phyloP scores from a whole-genome alignment of 192 early-diverging fungal species.

The Podila verticillata region DNA sequence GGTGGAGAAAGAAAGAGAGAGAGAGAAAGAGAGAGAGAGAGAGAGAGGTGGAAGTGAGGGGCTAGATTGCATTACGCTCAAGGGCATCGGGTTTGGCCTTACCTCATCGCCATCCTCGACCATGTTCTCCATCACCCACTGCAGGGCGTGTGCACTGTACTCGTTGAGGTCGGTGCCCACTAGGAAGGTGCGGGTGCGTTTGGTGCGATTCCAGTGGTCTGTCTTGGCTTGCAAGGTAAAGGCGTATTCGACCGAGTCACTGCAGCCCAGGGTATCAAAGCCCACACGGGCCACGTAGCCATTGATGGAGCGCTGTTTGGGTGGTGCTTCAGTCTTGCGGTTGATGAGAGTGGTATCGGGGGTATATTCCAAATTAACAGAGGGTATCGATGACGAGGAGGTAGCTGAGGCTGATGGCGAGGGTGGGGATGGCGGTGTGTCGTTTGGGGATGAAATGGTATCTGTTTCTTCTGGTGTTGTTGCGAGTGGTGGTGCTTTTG shows the following conservation, averaged over 20 bases:
- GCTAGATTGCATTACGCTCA: too few species aligned
- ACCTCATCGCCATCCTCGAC: constrained; percentile 66
- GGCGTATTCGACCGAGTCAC: constrained; percentile 48
- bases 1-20: constrained; percentile 7
- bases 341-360: too few species aligned
- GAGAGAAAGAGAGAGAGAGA: constrained; percentile 35
- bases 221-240: constrained; percentile 61
- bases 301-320: constrained; percentile 33
- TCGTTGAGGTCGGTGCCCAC: constrained; percentile 63
- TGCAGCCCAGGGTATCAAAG: constrained; percentile 34
- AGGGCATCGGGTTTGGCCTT: too few species aligned
- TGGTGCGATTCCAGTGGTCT: constrained; percentile 51
- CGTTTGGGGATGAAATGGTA: too few species aligned
- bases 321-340: constrained; percentile 15
- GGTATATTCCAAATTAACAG: neutral
- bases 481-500: neutral
- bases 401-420: neutral
- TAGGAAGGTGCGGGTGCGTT: constrained; percentile 55
- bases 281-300: constrained; percentile 38
- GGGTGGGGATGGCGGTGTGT: neutral
- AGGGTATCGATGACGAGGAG: neutral
- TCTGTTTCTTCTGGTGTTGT: too few species aligned
- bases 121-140: constrained; percentile 62
- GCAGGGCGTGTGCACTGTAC: constrained; percentile 59
- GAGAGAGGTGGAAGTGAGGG: too few species aligned